Evolutionary conservation across 2,329 filamentous ascomycete genomes (phyloP), one percentile per base, ranked within the genome.

Genomic region (Ploettnerulaceae sp.): DNA sequence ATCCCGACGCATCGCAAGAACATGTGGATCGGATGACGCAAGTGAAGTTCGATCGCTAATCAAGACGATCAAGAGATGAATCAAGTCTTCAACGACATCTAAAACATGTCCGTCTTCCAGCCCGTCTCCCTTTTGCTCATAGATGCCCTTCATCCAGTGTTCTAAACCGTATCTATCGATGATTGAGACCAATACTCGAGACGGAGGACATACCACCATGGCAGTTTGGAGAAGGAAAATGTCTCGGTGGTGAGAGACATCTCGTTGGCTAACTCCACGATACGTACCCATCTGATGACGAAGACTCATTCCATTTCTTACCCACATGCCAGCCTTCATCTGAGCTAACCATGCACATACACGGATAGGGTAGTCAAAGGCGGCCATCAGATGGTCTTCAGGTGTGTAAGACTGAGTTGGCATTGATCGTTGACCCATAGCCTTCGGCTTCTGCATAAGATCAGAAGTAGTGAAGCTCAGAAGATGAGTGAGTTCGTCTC

Each of bases 281-380:
- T 98, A 98, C 14, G 90, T 93, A 42, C 86, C 86, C 64, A 94
- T 93, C 67, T 98, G 93, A 64, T 98, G 93, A 29, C 91, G 82
- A 41, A 98, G 76, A 59, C 91, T 97, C 62, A 98, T 89, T 2
- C 93, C 93, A 63, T 98, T 98, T 46, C 93, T 82, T 53, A 98
- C 91, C 93, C 94, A 98, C 82, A 97, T 95, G 41, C 89, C 88
- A 14, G 91, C 89, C 66, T 95, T 95, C 81, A 98, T 97, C 69
- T 98, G 94, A 5, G 93, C 87, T 24, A 98, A 73, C 93, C 93
- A 98, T 15, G 89, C 89, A 64, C 89, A 96, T 0, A 97, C 90
- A 42, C 94, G 79, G 3, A 98, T 73, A 0, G 94, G 91, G 59
- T 88, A 95, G 65, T 98, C 93, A 60, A 98, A 95, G 41, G 89